Evolutionary conservation across 257 asterid species (phyloP), one percentile per base, ranked within the genome.

Genomic region (Avicennia marina): DNA sequence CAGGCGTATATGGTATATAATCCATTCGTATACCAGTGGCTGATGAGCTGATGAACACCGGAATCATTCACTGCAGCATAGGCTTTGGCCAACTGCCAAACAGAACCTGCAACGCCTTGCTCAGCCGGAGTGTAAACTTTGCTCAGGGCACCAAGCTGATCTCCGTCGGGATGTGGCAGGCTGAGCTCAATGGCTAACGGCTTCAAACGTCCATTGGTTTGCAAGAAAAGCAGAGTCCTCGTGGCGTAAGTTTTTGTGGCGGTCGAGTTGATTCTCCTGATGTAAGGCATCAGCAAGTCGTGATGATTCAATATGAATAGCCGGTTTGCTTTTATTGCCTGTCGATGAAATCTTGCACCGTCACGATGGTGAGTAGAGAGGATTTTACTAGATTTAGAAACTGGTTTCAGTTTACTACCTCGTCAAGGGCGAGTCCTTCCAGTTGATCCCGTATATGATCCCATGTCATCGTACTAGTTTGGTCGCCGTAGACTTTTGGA

Each of bases 11-110:
- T 29, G 12, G 0, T 52, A 10, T 20, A 39, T 32, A n/a, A 31
- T 41, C 12, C 12, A 10, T 1, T 3, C 9, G 13, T n/a, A 36
- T 73, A 76, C 81, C 81, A 81, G 48, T 81, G 87, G 63, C 84
- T 71, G 49, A 77, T 62, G 53, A 81, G 84, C 65, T 81, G 80
- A 67, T 81, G 88, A 62, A 66, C 60, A 4, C 88, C 88, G 0
- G 88, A 63, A n/a, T 81, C 89, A 50, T 75, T 74, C 6, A 81
- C 88, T 2, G 72, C 71, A 16, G 48, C 84, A 44, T 74, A 81
- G 50, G 82, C 82, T 64, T 77, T 81, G 1, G 88, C 88, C 61
- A 81, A 53, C 52, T 72, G 80, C 88, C 84, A 81, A 11, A 77
- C 4, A 1, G 74, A 52, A 19, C 69, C 71, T 48, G 77, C 70